Evolutionary conservation across 2,329 filamentous ascomycete genomes (phyloP).

Genomic region (Sarocladium oryzae): DNA sequence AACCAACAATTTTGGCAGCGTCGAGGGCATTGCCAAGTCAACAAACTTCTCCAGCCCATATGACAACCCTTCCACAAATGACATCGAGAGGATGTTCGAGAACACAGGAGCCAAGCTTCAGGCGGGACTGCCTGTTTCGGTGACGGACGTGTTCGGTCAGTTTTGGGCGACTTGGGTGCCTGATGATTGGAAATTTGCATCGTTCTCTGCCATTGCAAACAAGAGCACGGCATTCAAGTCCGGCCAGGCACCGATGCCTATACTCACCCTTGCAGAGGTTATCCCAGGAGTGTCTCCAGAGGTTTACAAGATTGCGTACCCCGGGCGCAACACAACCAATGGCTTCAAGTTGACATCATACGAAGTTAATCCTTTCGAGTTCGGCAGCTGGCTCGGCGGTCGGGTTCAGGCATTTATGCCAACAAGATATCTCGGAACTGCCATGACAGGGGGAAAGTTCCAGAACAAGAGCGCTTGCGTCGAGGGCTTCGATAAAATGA

Average conservation of each 20-base stretch:
- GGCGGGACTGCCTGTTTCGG: slow-evolving; percentile 19
- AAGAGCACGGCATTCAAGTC: slow-evolving; percentile 12
- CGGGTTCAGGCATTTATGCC: slow-evolving; percentile 23
- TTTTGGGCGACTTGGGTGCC: slow-evolving; percentile 22
- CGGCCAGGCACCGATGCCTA: slow-evolving; percentile 22
- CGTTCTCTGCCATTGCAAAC: slow-evolving; percentile 19
- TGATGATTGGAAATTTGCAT: slow-evolving; percentile 12
- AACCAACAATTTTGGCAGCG: slow-evolving; percentile 20
- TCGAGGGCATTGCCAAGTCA: slow-evolving; percentile 12
- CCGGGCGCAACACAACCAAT: slow-evolving; percentile 18
- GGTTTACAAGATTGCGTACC: slow-evolving; percentile 22
- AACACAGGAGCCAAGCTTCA: slow-evolving; percentile 18
- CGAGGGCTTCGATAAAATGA: slow-evolving; percentile 24
- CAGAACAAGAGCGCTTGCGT: slow-evolving; percentile 23
- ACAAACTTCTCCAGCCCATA: slow-evolving; percentile 20
- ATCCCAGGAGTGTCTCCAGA: slow-evolving; percentile 20
- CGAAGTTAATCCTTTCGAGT: slow-evolving; percentile 26
- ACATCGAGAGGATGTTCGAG: slow-evolving; percentile 17
- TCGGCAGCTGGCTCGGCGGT: slow-evolving; percentile 24
- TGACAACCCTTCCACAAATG: slow-evolving; percentile 12
- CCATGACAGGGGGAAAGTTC: slow-evolving; percentile 18
- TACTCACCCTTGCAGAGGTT: slow-evolving; percentile 21
- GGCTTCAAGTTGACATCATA: slow-evolving; percentile 25
- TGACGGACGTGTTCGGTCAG: slow-evolving; percentile 20
- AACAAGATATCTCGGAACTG: slow-evolving; percentile 21